Conservation (phyloP, 2,329 filamentous ascomycete genomes). For the Xylariales sp. region DNA sequence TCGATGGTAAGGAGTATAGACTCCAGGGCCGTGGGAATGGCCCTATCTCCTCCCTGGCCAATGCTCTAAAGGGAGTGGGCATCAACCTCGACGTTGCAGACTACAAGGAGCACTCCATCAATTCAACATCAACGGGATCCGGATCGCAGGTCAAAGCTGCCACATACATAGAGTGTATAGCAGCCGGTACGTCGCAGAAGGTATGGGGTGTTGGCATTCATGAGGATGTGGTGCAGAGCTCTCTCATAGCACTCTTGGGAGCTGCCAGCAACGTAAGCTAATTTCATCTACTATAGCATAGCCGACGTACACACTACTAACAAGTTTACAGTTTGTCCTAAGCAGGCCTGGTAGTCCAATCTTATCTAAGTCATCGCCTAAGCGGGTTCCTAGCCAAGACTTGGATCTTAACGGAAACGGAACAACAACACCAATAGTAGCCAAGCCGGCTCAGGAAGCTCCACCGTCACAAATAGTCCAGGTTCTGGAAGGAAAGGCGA, state of each 20-base stretch:
- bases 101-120: constrained; percentile 95
- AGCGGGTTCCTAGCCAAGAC: constrained; percentile 58
- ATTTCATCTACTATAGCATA: background rate
- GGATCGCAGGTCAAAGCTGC: constrained; percentile 91
- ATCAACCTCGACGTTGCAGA: constrained; percentile 91
- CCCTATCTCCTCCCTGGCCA: constrained; percentile 87
- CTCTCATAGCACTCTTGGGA: constrained; percentile 84
- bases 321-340: constrained; percentile 71
- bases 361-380: constrained; percentile 68
- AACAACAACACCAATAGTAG: constrained; percentile 36
- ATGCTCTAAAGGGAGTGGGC: constrained; percentile 80
- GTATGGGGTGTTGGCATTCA: constrained; percentile 95
- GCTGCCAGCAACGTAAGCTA: constrained; percentile 84
- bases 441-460: constrained; percentile 44
- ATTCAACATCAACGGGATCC: constrained; percentile 58
- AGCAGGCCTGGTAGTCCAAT: constrained; percentile 77
- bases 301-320: constrained; percentile 6
- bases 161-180: constrained; percentile 90
- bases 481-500: constrained; percentile 55
- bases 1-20: constrained; percentile 82
- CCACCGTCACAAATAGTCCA: constrained; percentile 49
- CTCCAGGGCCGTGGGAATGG: constrained; percentile 88
- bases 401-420: constrained; percentile 50
- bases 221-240: constrained; percentile 91
- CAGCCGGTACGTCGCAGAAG: constrained; percentile 72